These are phyloP conservation scores for Crithidia sp. DNA, from an alignment of 208 protist species.

Conservation along the genomic window DNA sequence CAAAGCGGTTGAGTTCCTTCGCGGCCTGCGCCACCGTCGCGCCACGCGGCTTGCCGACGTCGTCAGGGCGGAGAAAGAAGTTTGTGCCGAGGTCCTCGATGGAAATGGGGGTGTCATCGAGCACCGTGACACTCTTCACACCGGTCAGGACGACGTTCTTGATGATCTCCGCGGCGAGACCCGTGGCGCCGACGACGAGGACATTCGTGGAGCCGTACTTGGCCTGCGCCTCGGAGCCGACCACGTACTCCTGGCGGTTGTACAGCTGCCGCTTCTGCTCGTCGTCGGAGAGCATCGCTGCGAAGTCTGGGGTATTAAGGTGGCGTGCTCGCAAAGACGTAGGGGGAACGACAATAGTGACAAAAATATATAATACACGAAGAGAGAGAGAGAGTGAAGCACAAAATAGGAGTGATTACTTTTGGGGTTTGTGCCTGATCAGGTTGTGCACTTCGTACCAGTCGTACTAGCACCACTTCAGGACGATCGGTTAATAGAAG, in stretches of 20 bases:
- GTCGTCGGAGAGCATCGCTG: conserved; percentile 44
- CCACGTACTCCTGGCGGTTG: conserved; percentile 93
- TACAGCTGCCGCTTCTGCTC: conserved; percentile 87
- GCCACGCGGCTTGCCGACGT: conserved; percentile 69
- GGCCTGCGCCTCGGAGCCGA: conserved; percentile 88
- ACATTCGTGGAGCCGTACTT: conserved; percentile 86
- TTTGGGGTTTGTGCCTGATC: too few relatives aligned
- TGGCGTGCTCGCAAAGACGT: too few relatives aligned
- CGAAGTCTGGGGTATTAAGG: too few relatives aligned
- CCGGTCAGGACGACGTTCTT: conserved; percentile 92
- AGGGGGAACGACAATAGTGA: too few relatives aligned
- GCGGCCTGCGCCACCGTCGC: conserved; percentile 61
- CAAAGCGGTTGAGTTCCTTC: conserved; percentile 91
- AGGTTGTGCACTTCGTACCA: too few relatives aligned
- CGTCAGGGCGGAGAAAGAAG: conserved; percentile 72
- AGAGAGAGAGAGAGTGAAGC: neutral
- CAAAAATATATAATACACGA: too few relatives aligned
- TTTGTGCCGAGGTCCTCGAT: conserved; percentile 80
- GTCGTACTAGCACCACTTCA: too few relatives aligned
- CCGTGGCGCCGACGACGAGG: conserved; percentile 83
- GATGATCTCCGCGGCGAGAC: conserved; percentile 88
- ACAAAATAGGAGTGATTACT: too few relatives aligned
- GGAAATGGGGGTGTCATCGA: conserved; percentile 49
- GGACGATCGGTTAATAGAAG: too few relatives aligned
- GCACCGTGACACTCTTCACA: conserved; percentile 69